Conservation (phyloP, 2,329 filamentous ascomycete species). For the Penicillium frequentans region DNA sequence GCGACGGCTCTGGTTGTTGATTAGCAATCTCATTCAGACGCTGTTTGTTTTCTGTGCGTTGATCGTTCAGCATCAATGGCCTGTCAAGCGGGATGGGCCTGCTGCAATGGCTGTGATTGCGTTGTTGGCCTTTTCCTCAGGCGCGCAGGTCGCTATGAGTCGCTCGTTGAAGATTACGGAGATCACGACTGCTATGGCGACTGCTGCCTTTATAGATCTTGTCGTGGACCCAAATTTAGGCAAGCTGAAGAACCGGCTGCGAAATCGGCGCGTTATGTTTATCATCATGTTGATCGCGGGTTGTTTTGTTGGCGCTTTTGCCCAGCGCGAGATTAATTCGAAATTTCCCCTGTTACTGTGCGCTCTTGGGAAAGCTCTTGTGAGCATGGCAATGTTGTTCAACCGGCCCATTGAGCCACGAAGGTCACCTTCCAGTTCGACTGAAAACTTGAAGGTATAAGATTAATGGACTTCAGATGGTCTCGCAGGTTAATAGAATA, state of each 20-base stretch:
- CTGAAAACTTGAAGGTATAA: constrained; percentile 1
- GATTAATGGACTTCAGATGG: background rate
- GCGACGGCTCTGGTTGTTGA: constrained; percentile 54
- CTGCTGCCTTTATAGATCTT: constrained; percentile 62
- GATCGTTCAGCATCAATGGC: constrained; percentile 46
- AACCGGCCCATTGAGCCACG: constrained; percentile 8
- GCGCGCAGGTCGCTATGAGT: constrained; percentile 59
- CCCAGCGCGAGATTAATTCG: constrained; percentile 12
- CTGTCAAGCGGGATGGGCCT: constrained; percentile 38
- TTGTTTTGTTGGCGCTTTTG: constrained; percentile 20
- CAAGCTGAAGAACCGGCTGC: constrained; percentile 47
- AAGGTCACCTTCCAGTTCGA: background rate
- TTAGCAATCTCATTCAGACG: constrained; percentile 58
- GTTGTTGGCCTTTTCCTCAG: constrained; percentile 57
- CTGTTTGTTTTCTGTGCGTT: constrained; percentile 55
- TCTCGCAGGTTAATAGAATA: background rate
- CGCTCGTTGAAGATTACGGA: constrained; percentile 54
- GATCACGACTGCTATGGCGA: constrained; percentile 66
- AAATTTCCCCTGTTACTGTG: constrained; percentile 16
- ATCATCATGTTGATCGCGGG: constrained; percentile 15
- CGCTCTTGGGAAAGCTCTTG: constrained; percentile 14
- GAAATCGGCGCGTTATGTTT: constrained; percentile 28
- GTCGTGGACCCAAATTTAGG: constrained; percentile 57
- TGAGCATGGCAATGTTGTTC: constrained; percentile 13
- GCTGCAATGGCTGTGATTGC: constrained; percentile 49